These are phyloP conservation scores for Cryphonectria carpinicola DNA, from an alignment of 2,329 filamentous ascomycete genomes.

Conservation along the genomic window DNA sequence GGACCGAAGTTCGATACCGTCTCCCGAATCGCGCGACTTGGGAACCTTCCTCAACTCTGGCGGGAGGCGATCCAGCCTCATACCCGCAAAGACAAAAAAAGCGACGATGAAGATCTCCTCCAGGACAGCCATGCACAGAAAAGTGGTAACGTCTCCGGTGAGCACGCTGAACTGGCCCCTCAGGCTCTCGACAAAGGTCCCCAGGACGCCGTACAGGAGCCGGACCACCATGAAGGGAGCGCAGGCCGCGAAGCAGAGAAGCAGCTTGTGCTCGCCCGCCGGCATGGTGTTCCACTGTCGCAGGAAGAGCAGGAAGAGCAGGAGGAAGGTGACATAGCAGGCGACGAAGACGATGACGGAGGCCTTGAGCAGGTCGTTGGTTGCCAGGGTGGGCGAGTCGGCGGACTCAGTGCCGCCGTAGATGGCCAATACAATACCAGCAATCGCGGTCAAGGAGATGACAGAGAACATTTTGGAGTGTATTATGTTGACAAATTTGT, in stretches of 20 bases:
- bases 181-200: too few species aligned
- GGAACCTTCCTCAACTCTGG: too few species aligned
- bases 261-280: slow-evolving; percentile 35
- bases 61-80: slow-evolving; percentile 3
- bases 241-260: slow-evolving; percentile 35
- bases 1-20: too few species aligned
- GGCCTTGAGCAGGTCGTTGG: slow-evolving; percentile 23
- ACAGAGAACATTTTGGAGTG: slow-evolving; percentile 29
- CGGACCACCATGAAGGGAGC: slow-evolving; percentile 36
- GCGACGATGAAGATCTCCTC: slow-evolving; percentile 37
- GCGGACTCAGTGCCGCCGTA: slow-evolving; percentile 27
- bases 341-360: slow-evolving; percentile 21
- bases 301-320: slow-evolving; percentile 28
- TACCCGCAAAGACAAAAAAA: slow-evolving; percentile 30
- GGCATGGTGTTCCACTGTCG: slow-evolving; percentile 25
- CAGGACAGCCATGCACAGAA: slow-evolving; percentile 38
- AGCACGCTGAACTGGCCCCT: slow-evolving; percentile 23
- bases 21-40: too few species aligned
- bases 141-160: slow-evolving; percentile 34
- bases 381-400: slow-evolving; percentile 9
- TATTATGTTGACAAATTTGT: slow-evolving; percentile 31
- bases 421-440: slow-evolving; percentile 27
- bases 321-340: slow-evolving; percentile 32
- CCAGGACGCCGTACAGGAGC: slow-evolving; percentile 6
- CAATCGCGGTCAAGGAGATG: slow-evolving; percentile 22